Evolutionary conservation across 345 rosid genomes (phyloP), one percentile per base, ranked within the genome.

Genomic region (Moricandia arvensis): DNA sequence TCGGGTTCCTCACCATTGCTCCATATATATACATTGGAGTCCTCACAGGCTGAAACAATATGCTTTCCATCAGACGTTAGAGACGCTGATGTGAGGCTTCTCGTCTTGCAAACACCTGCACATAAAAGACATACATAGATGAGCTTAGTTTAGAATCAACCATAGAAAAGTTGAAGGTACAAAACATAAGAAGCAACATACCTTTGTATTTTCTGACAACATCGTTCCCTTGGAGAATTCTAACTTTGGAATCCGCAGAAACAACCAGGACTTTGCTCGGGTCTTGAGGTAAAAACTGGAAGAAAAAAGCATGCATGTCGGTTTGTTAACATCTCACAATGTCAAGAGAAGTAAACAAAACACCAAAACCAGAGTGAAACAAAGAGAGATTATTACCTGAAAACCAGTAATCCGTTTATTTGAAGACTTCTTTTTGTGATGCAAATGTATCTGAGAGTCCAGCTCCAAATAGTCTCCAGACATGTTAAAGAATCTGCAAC

Each of bases 231-330:
- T 89, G 87, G 47, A 91, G 88, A 75, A 93, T 82, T 85, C 90
- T 87, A 71, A 91, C 88, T 86, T 86, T 93, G 3, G 94, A 87
- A 86, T 89, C 98, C 7, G 96, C 90, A 27, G 85, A 93, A 59
- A 91, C 87, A 71, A 93, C 94, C 82, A 93, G 80, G 63, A 93
- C 84, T 83, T 83, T 93, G 82, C 86, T 84, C 8, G 85, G 81
- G 60, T 93, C 96, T 66, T 85, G 84, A 0, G 93, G 96, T 73
- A 80, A 88, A 47, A 85, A 91, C 98, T 93, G 89, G 49, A 21
- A 27, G 38, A 24, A 63, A 64, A 6, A 51, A 7, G 60, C 11
- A 21, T 21, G 24, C 24, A 21, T 21, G 2, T 21, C 24, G 24
- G 24, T 21, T 21, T 21, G 24, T 21, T 21, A 21, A 21, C 24